Evolutionary conservation across 441 rosid genomes (phyloP), one percentile per base, ranked within the genome.

Genomic region (Viola pubescens): DNA sequence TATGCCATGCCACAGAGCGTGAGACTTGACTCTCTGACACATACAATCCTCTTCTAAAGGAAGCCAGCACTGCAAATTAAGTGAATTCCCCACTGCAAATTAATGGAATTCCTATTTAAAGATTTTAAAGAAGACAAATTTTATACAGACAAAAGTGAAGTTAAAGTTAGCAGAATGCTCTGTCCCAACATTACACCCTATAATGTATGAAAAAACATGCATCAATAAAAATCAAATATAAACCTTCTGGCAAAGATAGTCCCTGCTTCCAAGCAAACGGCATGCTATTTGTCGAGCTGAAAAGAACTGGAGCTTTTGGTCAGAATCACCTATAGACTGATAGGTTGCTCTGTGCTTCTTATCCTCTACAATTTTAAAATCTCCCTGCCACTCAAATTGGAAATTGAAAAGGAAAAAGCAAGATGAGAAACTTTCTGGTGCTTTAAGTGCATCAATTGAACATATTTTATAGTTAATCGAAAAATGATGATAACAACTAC

Each of bases 11-110:
- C 90, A 82, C 16, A 89, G 69, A 58, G 77, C 59, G 44, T 70
- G 80, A 9, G 80, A 78, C 76, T 73, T 75, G 48, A 92, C 66
- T 63, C 74, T 76, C 26, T 82, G 77, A 68, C 98, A 85, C 97
- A 85, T 92, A 56, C 97, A 92, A 73, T 92, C 98, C 65, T 84
- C 97, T 72, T 92, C 94, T 78, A 73, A 58, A 61, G 96, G 85
- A 81, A 89, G 95, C 96, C 97, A 91, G 65, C 97, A 89, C 95
- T 87, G 82, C 71, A 74, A 67, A 64, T 62, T 52, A 51, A 68
- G 11, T 26, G 34, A 26, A 26, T 26, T 26, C 34, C 34, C 34
- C 34, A 26, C 34, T 26, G 34, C 34, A 26, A 52, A 19, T 51
- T 12, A 51, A 10, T n/a, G 1, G 41, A 41, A 37, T 10, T 42